Conservation (phyloP, 345 rosid genomes). For the Excoecaria agallocha region DNA sequence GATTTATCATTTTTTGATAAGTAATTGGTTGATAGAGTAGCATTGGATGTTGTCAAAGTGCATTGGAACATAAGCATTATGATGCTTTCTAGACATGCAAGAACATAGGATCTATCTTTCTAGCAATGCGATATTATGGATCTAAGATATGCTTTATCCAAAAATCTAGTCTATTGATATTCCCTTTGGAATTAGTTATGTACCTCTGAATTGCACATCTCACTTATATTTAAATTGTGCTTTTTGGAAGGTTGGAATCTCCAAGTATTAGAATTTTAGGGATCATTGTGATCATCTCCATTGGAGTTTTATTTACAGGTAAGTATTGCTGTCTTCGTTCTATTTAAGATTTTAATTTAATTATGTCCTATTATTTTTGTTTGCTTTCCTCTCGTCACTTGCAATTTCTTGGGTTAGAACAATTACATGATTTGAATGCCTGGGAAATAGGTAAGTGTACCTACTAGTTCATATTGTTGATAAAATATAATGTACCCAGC, state of each 20-base stretch:
- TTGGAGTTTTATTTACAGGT: slow-evolving; percentile 91
- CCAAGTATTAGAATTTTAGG: slow-evolving; percentile 92
- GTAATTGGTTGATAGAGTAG: neutral
- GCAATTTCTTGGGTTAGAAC: slow-evolving; percentile 5
- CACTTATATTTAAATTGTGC: neutral
- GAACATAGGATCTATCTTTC: neutral
- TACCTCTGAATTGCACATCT: neutral
- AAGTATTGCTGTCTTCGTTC: slow-evolving; percentile 18
- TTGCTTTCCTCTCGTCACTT: slow-evolving; percentile 6
- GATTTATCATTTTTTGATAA: neutral
- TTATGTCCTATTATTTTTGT: neutral
- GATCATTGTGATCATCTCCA: slow-evolving; percentile 74
- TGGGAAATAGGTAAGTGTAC: neutral
- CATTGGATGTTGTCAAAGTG: neutral
- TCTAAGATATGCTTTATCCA: neutral
- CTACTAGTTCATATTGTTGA: neutral
- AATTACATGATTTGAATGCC: neutral
- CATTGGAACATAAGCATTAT: neutral
- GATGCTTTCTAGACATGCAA: neutral
- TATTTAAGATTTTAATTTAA: slow-evolving; percentile 6
- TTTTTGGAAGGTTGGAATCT: slow-evolving; percentile 77
- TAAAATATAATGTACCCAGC: neutral
- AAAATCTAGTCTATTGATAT: neutral
- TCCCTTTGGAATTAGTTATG: neutral
- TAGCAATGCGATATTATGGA: neutral